A percentile compares a stretch with the other conserved stretches of the same genome.
phyloP scores from a whole-genome alignment of 179 eudicot species.

The Heliamphora pulchella region DNA sequence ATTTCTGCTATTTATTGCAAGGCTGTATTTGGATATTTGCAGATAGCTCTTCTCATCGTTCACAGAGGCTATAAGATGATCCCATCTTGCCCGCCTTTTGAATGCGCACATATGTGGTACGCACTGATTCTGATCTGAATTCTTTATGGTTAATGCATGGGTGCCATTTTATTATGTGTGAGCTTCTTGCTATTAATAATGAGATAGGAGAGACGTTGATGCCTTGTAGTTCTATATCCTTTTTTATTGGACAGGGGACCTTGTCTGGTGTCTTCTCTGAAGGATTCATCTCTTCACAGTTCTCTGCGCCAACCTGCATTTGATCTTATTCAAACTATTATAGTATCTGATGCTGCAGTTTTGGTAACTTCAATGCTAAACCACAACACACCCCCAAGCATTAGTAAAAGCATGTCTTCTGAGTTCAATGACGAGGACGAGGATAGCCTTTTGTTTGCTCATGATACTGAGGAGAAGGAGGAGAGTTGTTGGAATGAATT shows the following conservation, averaged over 20 bases:
- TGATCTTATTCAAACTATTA: constrained; percentile 80
- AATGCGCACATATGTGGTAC: constrained; percentile 98
- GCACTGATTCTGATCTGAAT: constrained; percentile 16
- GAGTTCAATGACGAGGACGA: constrained; percentile 46
- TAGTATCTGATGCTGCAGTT: constrained; percentile 91
- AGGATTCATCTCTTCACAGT: constrained; percentile 67
- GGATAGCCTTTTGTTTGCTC: constrained; percentile 36
- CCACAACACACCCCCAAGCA: constrained; percentile 28
- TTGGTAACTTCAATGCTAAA: constrained; percentile 52
- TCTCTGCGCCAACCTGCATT: constrained; percentile 93
- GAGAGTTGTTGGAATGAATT: constrained; percentile 71
- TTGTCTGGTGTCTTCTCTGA: constrained; percentile 77
- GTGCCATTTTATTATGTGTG: background rate
- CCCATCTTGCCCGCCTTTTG: constrained; percentile 95
- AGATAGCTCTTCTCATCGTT: constrained; percentile 89
- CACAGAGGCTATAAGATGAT: constrained; percentile 90
- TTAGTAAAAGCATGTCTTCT: constrained; percentile 25
- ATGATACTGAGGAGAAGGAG: constrained; percentile 38
- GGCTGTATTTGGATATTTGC: constrained; percentile 41
- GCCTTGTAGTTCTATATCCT: background rate
- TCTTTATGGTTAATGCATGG: background rate
- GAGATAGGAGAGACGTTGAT: background rate
- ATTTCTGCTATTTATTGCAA: constrained; percentile 14
- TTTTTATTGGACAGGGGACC: constrained; percentile 69
- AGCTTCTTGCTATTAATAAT: background rate